Percentiles rank a stretch among this genome's conserved stretches.
Evolutionary conservation across 495 filamentous ascomycete genomes (phyloP).

Genomic region (Neurospora sp.): DNA sequence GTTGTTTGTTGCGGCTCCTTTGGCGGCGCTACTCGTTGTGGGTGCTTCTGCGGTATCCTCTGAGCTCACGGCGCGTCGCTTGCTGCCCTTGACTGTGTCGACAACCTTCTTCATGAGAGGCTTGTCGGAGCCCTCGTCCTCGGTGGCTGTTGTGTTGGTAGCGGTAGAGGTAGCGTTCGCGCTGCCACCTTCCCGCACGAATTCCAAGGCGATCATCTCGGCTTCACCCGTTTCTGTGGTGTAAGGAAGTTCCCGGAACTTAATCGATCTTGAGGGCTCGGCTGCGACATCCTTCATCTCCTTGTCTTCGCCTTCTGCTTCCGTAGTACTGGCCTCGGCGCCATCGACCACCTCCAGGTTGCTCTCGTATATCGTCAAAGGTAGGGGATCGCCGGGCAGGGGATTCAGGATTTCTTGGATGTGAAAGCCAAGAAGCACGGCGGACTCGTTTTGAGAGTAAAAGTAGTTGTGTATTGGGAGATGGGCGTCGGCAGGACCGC

Average conservation of each 20-base stretch:
- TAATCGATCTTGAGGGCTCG: conserved; percentile 42
- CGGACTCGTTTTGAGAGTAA: conserved; percentile 70
- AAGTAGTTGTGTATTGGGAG: conserved; percentile 71
- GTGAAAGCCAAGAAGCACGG: conserved; percentile 83
- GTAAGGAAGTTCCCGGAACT: conserved; percentile 77
- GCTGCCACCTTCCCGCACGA: conserved; percentile 64
- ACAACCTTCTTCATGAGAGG: conserved; percentile 22
- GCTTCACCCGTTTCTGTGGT: conserved; percentile 87
- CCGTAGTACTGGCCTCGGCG: conserved; percentile 28
- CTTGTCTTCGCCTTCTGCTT: conserved; percentile 44
- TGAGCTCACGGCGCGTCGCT: conserved; percentile 31
- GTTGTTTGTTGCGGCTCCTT: conserved; percentile 22
- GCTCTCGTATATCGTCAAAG: conserved; percentile 82
- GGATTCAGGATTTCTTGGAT: conserved; percentile 43
- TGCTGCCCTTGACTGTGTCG: conserved; percentile 34
- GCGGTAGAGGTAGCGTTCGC: conserved; percentile 57
- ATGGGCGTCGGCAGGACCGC: conserved; percentile 57
- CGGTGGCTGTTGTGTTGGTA: conserved; percentile 2
- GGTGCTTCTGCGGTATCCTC: conserved; percentile 18
- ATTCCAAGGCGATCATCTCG: conserved; percentile 95
- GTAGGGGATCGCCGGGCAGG: conserved; percentile 64
- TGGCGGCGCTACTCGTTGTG: conserved; percentile 11
- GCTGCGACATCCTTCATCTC: conserved; percentile 66
- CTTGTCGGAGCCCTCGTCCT: conserved; percentile 23
- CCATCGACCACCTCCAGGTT: conserved; percentile 56